Conservation (phyloP, 805 yeast species). For the Yarrowia sp. region DNA sequence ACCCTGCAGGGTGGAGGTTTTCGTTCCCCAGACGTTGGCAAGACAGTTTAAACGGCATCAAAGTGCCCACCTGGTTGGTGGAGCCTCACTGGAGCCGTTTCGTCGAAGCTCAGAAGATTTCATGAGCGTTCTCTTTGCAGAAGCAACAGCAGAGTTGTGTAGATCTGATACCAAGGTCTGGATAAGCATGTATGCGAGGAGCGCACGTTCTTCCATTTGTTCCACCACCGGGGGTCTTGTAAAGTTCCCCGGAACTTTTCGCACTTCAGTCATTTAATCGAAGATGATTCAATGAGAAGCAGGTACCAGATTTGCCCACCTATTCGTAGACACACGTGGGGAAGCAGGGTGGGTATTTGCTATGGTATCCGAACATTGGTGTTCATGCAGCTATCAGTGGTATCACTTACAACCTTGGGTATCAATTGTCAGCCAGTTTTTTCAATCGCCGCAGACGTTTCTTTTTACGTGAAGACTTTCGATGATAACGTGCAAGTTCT, state of each 20-base stretch:
- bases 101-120: neutral
- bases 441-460: too few relatives aligned
- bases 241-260: constrained; percentile 28
- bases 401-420: too few relatives aligned
- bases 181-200: constrained; percentile 10
- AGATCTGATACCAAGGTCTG: constrained; percentile 1
- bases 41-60: too few relatives aligned
- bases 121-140: neutral
- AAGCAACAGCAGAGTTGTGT: constrained; percentile 6
- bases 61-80: neutral
- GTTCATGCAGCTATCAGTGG: too few relatives aligned
- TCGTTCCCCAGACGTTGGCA: neutral
- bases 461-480: too few relatives aligned
- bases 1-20: neutral
- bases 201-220: neutral
- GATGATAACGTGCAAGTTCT: too few relatives aligned
- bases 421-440: too few relatives aligned
- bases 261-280: neutral
- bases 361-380: too few relatives aligned
- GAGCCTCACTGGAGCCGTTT: neutral
- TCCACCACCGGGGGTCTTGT: neutral
- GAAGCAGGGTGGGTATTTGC: too few relatives aligned
- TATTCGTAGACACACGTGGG: too few relatives aligned
- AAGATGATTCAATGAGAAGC: neutral
- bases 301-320: constrained; percentile 21